Evolutionary conservation across 495 filamentous ascomycete genomes (phyloP).

Genomic region (Lasiosphaeria ovina): DNA sequence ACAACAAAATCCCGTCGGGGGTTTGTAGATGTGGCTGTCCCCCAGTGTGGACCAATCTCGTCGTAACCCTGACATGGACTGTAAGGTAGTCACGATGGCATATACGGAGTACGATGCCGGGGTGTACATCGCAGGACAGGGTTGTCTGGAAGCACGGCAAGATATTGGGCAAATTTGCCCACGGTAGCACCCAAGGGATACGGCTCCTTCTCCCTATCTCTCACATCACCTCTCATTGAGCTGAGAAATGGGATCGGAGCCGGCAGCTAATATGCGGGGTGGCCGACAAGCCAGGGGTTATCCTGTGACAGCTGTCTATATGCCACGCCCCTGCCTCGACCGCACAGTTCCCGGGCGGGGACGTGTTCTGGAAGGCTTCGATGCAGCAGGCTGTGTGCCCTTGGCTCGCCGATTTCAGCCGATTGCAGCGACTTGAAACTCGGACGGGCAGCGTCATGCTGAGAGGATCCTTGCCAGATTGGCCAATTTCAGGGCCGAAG

Average conservation of each 20-base stretch:
- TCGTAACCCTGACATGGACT: too few relatives aligned
- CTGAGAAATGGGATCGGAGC: background rate
- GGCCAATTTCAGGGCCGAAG: background rate
- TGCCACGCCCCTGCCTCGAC: conserved; percentile 8
- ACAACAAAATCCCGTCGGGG: too few relatives aligned
- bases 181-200: background rate
- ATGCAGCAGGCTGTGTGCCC: background rate
- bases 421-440: background rate
- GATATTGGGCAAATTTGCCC: background rate
- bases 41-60: too few relatives aligned
- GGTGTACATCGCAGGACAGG: background rate
- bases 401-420: background rate
- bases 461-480: background rate
- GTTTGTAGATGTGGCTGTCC: too few relatives aligned
- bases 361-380: conserved; percentile 10
- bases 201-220: background rate
- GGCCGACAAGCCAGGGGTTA: background rate
- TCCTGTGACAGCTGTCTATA: background rate
- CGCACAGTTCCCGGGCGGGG: background rate
- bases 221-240: background rate
- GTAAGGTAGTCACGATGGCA: too few relatives aligned
- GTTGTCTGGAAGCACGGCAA: background rate
- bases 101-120: too few relatives aligned
- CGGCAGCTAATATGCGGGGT: conserved; percentile 4
- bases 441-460: background rate